A percentile compares a stretch with the other conserved stretches of the same genome.
Evolutionary conservation across 1,139 yeast genomes (phyloP).

Genomic region (Candida neerlandica): DNA sequence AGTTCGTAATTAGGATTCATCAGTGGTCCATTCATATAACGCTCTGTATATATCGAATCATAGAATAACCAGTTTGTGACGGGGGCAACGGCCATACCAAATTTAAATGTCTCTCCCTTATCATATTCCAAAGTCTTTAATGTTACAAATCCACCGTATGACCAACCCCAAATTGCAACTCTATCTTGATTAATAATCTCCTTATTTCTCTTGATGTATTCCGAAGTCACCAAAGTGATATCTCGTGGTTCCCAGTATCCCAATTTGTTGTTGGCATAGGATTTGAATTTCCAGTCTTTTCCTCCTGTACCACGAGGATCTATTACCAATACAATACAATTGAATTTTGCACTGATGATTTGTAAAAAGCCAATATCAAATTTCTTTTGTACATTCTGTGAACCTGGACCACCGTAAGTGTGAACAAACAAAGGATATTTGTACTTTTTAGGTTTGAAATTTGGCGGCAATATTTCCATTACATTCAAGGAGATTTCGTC

Average conservation of each 20-base stretch:
- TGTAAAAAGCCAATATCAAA: conserved; percentile 68
- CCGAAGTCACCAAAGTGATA: conserved; percentile 64
- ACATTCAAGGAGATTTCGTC: conserved; percentile 57
- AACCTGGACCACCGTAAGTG: conserved; percentile 95
- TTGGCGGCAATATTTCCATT: conserved; percentile 74
- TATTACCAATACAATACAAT: conserved; percentile 75
- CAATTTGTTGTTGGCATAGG: conserved; percentile 67
- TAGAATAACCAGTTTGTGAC: conserved; percentile 78
- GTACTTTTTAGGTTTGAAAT: conserved; percentile 52
- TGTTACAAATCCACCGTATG: conserved; percentile 79
- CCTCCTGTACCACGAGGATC: conserved; percentile 97
- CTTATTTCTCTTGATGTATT: conserved; percentile 54
- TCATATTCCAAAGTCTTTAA: conserved; percentile 72
- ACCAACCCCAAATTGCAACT: conserved; percentile 93
- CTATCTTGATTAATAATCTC: conserved; percentile 58
- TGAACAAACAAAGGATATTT: conserved; percentile 81
- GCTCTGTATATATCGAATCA: conserved; percentile 81
- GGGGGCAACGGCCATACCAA: conserved; percentile 83
- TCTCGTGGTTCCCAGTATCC: conserved; percentile 93
- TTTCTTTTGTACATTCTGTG: conserved; percentile 64
- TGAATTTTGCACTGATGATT: conserved; percentile 64
- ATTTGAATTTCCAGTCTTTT: conserved; percentile 74
- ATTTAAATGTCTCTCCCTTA: conserved; percentile 59
- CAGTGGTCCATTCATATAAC: conserved; percentile 77
- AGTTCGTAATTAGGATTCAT: conserved; percentile 53